phyloP scores from a whole-genome alignment of 331 rosid genomes.

The Malus hybrid region DNA sequence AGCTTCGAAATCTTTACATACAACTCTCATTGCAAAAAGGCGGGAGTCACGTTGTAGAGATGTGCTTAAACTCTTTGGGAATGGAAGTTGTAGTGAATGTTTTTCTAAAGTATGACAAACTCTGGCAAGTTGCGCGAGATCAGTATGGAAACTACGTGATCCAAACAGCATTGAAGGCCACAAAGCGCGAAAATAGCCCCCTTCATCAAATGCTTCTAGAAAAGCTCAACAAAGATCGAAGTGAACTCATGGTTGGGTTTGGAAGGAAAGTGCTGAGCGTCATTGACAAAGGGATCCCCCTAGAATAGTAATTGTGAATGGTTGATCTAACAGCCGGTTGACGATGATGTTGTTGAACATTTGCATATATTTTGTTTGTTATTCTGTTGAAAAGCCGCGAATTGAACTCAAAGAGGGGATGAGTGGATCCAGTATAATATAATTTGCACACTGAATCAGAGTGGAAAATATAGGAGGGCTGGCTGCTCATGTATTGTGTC shows the following conservation, averaged over 20 bases:
- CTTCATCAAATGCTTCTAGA: not conserved
- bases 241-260: not conserved
- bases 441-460: too few species aligned
- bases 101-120: not conserved
- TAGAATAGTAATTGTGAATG: too few species aligned
- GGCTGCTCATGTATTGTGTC: too few species aligned
- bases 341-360: too few species aligned
- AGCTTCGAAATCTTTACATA: not conserved
- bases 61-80: conserved; percentile 10
- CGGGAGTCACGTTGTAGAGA: conserved; percentile 26
- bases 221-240: not conserved
- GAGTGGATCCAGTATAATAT: too few species aligned
- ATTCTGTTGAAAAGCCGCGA: not conserved
- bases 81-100: not conserved
- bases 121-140: conserved; percentile 3
- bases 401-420: too few species aligned
- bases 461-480: too few species aligned
- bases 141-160: conserved; percentile 24
- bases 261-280: not conserved
- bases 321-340: too few species aligned
- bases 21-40: conserved; percentile 5
- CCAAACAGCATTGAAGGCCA: not conserved
- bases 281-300: not conserved
- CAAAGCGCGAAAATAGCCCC: not conserved
- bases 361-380: not conserved